Evolutionary conservation across 495 filamentous ascomycete species (phyloP), one percentile per base, ranked within the genome.

Genomic region (Barbatosphaeria neglecta): DNA sequence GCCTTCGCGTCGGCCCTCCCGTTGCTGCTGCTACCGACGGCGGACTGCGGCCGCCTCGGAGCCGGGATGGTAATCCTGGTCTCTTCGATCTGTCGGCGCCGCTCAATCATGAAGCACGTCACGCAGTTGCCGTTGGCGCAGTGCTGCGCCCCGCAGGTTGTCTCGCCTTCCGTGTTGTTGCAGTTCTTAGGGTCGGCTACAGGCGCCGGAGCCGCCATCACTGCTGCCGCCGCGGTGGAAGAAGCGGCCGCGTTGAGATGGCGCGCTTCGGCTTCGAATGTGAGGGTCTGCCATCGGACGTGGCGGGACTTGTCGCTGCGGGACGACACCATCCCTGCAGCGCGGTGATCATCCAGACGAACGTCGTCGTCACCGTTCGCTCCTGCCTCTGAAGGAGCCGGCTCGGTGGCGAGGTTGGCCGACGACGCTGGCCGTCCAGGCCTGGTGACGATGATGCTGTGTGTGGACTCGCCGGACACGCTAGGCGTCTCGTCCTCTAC

Each of bases 41-140:
- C 27, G 9, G 13, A 85, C 57, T n/a, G 24, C 31, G 31, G 9
- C 31, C 31, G 31, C 47, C 79, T 83, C 33, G 81, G 67, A 25
- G 86, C 71, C 3, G 65, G 73, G 49, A 90, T 65, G 4, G 73
- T 68, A 47, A 78, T 76, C 61, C 75, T 78, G 38, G 55, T 60
- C 24, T 49, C 54, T 2, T 37, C 31, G n/a, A 58, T 11, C 13
- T n/a, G 31, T 11, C 31, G 31, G 9, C 31, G 31, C 31, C 31
- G 31, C 31, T 11, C 31, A n/a, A 35, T 35, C 31, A 35, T 35
- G 13, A n/a, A n/a, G 31, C 31, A 35, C 31, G 15, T 11, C 9
- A 35, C 31, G 31, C 31, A 35, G 13, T 35, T 35, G 31, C 31
- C 15, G 13, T 35, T 35, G 31, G 16, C 13, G 31, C 31, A 35